Evolutionary conservation across 257 asterid genomes (phyloP).

Genomic region (Solanum chaucha): DNA sequence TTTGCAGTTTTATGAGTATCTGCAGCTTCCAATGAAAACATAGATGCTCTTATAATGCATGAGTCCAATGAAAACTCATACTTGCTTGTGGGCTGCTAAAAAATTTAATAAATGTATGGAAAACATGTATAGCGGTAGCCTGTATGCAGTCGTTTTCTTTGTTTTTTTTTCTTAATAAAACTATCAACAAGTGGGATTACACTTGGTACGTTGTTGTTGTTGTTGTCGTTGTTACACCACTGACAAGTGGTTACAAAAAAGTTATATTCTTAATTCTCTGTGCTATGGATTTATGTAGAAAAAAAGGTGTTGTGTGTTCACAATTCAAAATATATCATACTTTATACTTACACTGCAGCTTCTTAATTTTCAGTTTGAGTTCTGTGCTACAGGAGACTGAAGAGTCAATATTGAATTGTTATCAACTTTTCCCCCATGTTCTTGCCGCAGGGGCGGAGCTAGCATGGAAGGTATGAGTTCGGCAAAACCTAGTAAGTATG

Average conservation of each 20-base stretch:
- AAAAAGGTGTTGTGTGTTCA: neutral
- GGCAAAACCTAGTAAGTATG: neutral
- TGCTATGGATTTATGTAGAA: neutral
- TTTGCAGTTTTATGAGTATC: too few relatives aligned
- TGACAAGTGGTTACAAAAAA: neutral
- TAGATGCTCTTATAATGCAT: neutral
- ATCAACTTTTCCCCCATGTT: neutral
- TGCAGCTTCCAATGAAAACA: neutral
- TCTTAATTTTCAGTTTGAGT: neutral
- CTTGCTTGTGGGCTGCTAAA: neutral
- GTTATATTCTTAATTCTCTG: neutral
- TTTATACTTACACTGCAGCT: neutral
- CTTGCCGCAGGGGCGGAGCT: neutral
- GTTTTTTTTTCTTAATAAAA: neutral
- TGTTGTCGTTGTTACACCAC: neutral
- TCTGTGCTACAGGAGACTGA: neutral
- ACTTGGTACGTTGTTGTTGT: neutral
- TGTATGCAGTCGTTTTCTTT: neutral
- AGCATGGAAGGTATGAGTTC: neutral
- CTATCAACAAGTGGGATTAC: neutral
- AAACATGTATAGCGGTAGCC: neutral
- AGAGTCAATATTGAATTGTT: neutral
- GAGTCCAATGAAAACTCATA: neutral
- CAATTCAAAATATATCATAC: neutral
- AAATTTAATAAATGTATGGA: neutral